Evolutionary conservation across 2,329 filamentous ascomycete genomes (phyloP), one percentile per base, ranked within the genome.

Genomic region (Colletotrichum horii): DNA sequence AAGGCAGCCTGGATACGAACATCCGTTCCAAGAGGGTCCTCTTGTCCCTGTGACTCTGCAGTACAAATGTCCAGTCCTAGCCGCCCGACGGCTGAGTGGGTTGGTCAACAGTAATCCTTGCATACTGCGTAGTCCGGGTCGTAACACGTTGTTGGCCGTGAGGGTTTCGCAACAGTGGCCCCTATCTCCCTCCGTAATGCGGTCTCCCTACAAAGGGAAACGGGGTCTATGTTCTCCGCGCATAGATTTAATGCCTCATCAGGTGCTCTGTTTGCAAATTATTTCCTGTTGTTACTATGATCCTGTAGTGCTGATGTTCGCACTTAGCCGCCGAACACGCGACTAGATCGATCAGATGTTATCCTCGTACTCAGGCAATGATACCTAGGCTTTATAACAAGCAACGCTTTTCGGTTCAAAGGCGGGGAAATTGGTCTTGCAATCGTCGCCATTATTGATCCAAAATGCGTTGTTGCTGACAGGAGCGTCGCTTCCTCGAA

Each of bases 331-430:
- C 38, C 11, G 9, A 12, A n/a, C 38, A 43, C 38, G 9, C 38
- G 38, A 11, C 9, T 12, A n/a, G 19, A n/a, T 43, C 1, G 9
- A n/a, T n/a, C 19, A 1, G 9, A 43, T 12, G 19, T 0, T 43
- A 3, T 43, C 1, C 5, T n/a, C 12, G 1, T 1, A n/a, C 9
- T 8, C 38, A 43, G 19, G 38, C 9, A 43, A 5, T 12, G n/a
- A 3, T 12, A 7, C 0, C 9, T 12, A n/a, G 38, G 38, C 5
- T 48, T 48, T 48, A 2, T 48, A 48, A 48, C 38, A 48, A 48
- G 6, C 4, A 0, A n/a, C 5, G 38, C 38, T 48, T n/a, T 1
- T 48, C 0, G 38, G 38, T n/a, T 12, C 0, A 12, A 48, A 48
- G 0, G 9, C 38, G 0, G 19, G 38, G 9, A 48, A 48, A n/a